phyloP scores from a whole-genome alignment of 2,329 filamentous ascomycete species.

The Chaetomiaceae sp. region DNA sequence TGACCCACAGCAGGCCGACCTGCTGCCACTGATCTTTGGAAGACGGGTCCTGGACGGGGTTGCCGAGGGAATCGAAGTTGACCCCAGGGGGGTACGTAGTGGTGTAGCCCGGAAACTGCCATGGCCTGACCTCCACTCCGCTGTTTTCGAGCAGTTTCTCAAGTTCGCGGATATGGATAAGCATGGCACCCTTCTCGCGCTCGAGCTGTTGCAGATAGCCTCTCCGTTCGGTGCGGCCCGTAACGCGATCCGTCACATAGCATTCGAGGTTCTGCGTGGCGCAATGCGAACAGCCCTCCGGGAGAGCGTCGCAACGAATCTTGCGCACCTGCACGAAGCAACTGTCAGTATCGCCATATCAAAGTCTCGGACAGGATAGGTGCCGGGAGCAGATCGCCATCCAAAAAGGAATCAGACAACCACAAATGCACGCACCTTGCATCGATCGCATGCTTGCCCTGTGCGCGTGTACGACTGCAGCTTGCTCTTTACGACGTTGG shows the following conservation, averaged over 20 bases:
- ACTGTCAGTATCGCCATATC: neutral
- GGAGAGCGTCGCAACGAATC: conserved; percentile 78
- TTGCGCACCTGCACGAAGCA: conserved; percentile 61
- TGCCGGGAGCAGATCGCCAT: neutral
- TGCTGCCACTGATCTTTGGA: conserved; percentile 36
- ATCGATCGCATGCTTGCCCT: conserved; percentile 83
- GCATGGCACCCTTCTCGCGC: conserved; percentile 63
- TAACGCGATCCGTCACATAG: conserved; percentile 82
- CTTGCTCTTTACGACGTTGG: conserved; percentile 52
- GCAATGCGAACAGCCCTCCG: conserved; percentile 79
- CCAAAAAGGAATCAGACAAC: neutral
- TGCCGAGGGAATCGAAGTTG: conserved; percentile 28
- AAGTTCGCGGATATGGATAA: conserved; percentile 62
- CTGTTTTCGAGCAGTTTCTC: conserved; percentile 60
- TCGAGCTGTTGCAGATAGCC: conserved; percentile 77
- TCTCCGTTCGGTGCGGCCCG: conserved; percentile 71
- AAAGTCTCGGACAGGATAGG: too few relatives aligned
- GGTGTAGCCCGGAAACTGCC: conserved; percentile 35
- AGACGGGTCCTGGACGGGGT: conserved; percentile 27
- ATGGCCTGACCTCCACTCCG: conserved; percentile 58
- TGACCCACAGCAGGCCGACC: conserved; percentile 38
- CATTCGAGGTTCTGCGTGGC: conserved; percentile 71
- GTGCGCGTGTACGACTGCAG: conserved; percentile 58
- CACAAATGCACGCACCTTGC: conserved; percentile 53
- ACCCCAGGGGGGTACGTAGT: conserved; percentile 29